These are phyloP conservation scores for Fusarium solani-melongenae DNA, from an alignment of 2,329 filamentous ascomycete species.

Conservation along the genomic window DNA sequence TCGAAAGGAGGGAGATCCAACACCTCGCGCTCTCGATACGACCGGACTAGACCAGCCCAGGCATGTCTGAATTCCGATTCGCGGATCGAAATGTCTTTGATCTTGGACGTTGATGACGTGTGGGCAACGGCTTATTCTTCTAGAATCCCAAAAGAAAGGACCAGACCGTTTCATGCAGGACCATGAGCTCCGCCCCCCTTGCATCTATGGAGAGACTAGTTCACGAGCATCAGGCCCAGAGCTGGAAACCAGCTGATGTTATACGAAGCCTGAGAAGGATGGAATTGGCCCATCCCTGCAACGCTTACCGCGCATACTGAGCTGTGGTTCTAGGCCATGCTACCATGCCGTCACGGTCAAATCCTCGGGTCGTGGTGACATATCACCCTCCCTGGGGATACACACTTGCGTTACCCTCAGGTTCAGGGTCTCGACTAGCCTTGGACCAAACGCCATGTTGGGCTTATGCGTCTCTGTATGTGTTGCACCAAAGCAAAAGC, in stretches of 20 bases:
- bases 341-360: neutral
- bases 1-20: neutral
- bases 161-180: neutral
- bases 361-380: neutral
- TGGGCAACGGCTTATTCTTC: neutral
- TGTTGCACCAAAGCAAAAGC: neutral
- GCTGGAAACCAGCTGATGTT: neutral
- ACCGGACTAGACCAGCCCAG: neutral
- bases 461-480: neutral
- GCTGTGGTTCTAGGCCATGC: slow-evolving; percentile 2
- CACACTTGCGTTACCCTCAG: neutral
- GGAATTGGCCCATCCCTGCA: neutral
- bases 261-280: neutral
- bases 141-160: neutral
- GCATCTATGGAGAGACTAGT: neutral
- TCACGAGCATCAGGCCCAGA: neutral
- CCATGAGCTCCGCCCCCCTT: neutral
- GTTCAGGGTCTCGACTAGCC: neutral
- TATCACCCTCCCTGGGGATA: neutral
- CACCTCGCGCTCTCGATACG: neutral
- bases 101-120: neutral
- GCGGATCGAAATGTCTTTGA: neutral
- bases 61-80: neutral
- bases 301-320: neutral
- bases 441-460: neutral